phyloP scores from a whole-genome alignment of 768 basidiomycete genomes.

The Dentipellis fragilis region DNA sequence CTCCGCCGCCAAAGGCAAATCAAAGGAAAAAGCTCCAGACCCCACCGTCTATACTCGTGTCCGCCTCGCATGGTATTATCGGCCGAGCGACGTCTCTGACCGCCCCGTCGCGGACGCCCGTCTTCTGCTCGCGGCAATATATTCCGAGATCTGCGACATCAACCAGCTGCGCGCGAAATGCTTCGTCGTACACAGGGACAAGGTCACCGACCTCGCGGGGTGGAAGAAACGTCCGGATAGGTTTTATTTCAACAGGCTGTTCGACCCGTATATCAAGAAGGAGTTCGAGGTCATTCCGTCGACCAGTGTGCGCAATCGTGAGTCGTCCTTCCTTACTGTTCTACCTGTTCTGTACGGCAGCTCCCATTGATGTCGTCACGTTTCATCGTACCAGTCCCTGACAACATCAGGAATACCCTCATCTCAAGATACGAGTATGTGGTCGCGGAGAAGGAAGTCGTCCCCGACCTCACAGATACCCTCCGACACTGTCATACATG shows the following conservation, averaged over 20 bases:
- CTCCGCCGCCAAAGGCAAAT: constrained; percentile 39
- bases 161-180: constrained; percentile 89
- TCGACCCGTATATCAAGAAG: constrained; percentile 96
- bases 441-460: constrained; percentile 87
- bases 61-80: constrained; percentile 93
- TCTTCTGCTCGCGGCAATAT: constrained; percentile 89
- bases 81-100: constrained; percentile 91
- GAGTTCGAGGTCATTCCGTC: constrained; percentile 94
- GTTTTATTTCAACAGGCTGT: constrained; percentile 93
- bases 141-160: constrained; percentile 92
- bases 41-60: constrained; percentile 53
- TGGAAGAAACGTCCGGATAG: constrained; percentile 94
- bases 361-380: constrained; percentile 3
- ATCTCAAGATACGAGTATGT: constrained; percentile 87
- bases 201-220: constrained; percentile 83
- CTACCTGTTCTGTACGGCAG: background rate
- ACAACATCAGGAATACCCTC: constrained; percentile 68
- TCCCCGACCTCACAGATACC: constrained; percentile 80
- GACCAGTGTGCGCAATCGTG: constrained; percentile 81
- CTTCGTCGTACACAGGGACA: constrained; percentile 90
- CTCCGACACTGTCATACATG: constrained; percentile 84
- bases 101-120: constrained; percentile 86
- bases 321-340: constrained; percentile 22
- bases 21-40: constrained; percentile 48
- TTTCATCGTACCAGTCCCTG: constrained; percentile 45